Conservation (phyloP, 495 filamentous ascomycete genomes). For the Pyrenula massariospora region DNA sequence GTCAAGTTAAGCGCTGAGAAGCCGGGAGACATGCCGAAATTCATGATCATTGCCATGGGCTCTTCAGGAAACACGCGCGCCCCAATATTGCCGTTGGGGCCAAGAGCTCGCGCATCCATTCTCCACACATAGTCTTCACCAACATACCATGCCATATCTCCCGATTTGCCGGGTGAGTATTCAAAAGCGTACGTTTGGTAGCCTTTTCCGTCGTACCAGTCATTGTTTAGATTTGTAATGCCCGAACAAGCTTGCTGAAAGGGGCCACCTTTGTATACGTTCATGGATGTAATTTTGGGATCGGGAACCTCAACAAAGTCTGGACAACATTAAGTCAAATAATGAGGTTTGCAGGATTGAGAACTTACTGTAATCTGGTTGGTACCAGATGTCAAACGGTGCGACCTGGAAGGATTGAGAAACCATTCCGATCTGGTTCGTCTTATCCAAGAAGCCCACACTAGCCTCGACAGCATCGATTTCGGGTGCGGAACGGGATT, state of each 20-base stretch:
- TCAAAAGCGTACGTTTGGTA: constrained; percentile 68
- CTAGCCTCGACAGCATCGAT: constrained; percentile 68
- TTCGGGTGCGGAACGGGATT: constrained; percentile 60
- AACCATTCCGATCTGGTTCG: constrained; percentile 42
- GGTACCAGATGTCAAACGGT: constrained; percentile 67
- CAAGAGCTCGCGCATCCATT: constrained; percentile 49
- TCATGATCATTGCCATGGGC: constrained; percentile 57
- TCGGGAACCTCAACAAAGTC: constrained; percentile 57
- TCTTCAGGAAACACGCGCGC: constrained; percentile 57
- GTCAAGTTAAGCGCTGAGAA: constrained; percentile 51
- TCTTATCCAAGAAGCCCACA: constrained; percentile 39
- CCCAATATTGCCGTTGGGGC: constrained; percentile 65
- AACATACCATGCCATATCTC: constrained; percentile 58
- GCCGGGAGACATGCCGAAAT: constrained; percentile 61
- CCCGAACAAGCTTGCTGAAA: constrained; percentile 66
- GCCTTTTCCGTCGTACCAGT: constrained; percentile 63
- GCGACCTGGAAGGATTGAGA: constrained; percentile 67
- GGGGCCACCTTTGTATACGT: constrained; percentile 53
- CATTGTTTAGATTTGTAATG: constrained; percentile 59
- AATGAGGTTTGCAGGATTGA: neutral
- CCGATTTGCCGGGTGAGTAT: constrained; percentile 51
- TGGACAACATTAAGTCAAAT: constrained; percentile 2
- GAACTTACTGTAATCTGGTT: constrained; percentile 36
- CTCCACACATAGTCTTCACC: constrained; percentile 56
- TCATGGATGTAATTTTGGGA: constrained; percentile 43